These are phyloP conservation scores for Aspergillus felis DNA, from an alignment of 2,329 filamentous ascomycete genomes.

Conservation along the genomic window DNA sequence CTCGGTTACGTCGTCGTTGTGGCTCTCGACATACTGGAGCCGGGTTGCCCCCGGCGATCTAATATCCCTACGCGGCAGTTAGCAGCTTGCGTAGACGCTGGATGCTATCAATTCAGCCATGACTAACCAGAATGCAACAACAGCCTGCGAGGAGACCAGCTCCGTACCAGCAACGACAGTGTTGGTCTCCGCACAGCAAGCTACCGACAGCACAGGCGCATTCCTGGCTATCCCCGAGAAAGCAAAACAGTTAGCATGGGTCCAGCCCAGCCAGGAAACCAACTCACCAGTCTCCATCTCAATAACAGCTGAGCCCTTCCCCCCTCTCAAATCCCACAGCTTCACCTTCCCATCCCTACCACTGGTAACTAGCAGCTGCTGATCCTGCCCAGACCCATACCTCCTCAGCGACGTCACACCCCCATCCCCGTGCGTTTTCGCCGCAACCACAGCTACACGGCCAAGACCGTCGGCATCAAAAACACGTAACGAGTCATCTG, in stretches of 20 bases:
- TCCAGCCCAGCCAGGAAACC: background rate
- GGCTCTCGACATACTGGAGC: slow-evolving; percentile 44
- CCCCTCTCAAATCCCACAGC: slow-evolving; percentile 38
- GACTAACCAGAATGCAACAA: slow-evolving; percentile 43
- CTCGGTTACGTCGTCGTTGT: slow-evolving; percentile 59
- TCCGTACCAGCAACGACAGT: slow-evolving; percentile 56
- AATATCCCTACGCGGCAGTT: slow-evolving; percentile 39
- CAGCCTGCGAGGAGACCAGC: slow-evolving; percentile 41
- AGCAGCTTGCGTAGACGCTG: slow-evolving; percentile 15
- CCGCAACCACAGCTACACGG: slow-evolving; percentile 25
- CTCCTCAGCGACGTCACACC: slow-evolving; percentile 38
- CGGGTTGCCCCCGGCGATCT: slow-evolving; percentile 34
- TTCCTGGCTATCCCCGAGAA: slow-evolving; percentile 38
- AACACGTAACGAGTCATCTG: slow-evolving; percentile 43
- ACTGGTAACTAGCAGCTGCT: slow-evolving; percentile 31
- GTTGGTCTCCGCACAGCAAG: slow-evolving; percentile 44
- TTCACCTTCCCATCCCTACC: slow-evolving; percentile 41
- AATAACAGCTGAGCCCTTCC: slow-evolving; percentile 26
- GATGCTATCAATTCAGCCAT: background rate
- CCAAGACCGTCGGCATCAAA: slow-evolving; percentile 36
- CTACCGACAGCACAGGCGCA: slow-evolving; percentile 51
- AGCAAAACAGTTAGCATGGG: slow-evolving; percentile 3
- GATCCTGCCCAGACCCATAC: slow-evolving; percentile 20
- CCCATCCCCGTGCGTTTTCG: slow-evolving; percentile 26
- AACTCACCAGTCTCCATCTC: slow-evolving; percentile 35